Conservation (phyloP, 2,329 filamentous ascomycete species). For the Remersonia thermophila region DNA sequence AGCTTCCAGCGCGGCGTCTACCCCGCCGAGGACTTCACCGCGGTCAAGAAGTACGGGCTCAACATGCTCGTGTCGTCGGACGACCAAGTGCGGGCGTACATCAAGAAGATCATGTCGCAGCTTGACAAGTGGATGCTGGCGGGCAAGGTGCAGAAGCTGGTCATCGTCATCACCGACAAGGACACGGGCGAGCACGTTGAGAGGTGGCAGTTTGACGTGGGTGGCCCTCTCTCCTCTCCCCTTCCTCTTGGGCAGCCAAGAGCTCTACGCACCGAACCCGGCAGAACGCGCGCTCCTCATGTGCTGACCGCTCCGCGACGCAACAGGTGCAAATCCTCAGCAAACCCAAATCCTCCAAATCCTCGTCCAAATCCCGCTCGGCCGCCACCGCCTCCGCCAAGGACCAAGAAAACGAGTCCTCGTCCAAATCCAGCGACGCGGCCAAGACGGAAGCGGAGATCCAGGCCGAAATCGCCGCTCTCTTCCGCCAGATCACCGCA, state of each 20-base stretch:
- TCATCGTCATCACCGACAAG: slow-evolving; percentile 93
- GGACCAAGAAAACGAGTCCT: slow-evolving; percentile 58
- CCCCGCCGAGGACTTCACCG: slow-evolving; percentile 91
- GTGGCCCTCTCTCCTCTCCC: slow-evolving; percentile 11
- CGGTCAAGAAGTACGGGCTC: slow-evolving; percentile 98
- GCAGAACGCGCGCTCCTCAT: too few species aligned
- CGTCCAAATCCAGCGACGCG: slow-evolving; percentile 23
- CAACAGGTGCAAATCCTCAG: slow-evolving; percentile 25
- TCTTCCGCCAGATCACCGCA: slow-evolving; percentile 96
- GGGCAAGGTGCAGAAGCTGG: slow-evolving; percentile 92
- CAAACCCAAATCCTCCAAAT: slow-evolving; percentile 39
- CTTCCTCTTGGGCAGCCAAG: background rate
- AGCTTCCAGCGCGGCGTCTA: slow-evolving; percentile 81
- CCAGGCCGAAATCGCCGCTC: slow-evolving; percentile 86
- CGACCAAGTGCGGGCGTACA: slow-evolving; percentile 97
- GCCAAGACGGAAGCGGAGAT: slow-evolving; percentile 92
- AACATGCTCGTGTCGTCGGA: slow-evolving; percentile 97
- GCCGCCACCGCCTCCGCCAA: slow-evolving; percentile 29
- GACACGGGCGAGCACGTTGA: slow-evolving; percentile 94
- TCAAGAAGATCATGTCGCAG: slow-evolving; percentile 98
- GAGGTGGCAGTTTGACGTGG: slow-evolving; percentile 96
- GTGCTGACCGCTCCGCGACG: slow-evolving; percentile 1
- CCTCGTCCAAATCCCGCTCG: slow-evolving; percentile 12
- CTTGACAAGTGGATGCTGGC: slow-evolving; percentile 96
- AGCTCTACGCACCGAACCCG: too few species aligned